Percentiles rank a stretch among this genome's conserved stretches.
Evolutionary conservation across 257 asterid genomes (phyloP).

Genomic region (Nicotiana otophora): DNA sequence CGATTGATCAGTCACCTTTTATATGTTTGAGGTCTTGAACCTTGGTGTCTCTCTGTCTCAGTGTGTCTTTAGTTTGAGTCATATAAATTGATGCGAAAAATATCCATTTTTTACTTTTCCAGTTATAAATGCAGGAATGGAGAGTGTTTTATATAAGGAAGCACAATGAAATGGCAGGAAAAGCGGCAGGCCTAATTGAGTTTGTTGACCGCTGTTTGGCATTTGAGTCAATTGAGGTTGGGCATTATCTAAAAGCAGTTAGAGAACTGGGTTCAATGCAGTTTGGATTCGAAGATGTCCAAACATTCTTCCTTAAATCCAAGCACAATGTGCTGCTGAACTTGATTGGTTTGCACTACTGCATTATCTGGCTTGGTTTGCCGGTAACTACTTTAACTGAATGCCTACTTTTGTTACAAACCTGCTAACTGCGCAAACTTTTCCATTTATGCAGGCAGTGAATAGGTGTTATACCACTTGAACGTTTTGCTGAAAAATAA

Average conservation of each 20-base stretch:
- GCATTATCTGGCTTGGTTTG: conserved; percentile 51
- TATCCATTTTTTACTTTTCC: not conserved
- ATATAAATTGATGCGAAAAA: not conserved
- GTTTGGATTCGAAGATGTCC: conserved; percentile 64
- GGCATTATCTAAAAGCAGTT: conserved; percentile 56
- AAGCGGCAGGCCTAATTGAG: conserved; percentile 31
- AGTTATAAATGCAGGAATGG: conserved; percentile 51
- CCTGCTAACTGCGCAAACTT: not conserved
- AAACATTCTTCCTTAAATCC: conserved; percentile 60
- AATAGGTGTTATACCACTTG: not conserved
- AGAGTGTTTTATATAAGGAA: conserved; percentile 47
- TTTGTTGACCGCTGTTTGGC: conserved; percentile 49
- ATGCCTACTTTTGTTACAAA: not conserved
- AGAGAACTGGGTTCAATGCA: conserved; percentile 42
- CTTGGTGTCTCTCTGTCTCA: no score
- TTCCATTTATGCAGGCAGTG: not conserved
- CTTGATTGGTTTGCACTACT: conserved; percentile 80
- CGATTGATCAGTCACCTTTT: not conserved
- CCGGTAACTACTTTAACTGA: conserved; percentile 35
- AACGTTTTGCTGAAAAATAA: not conserved
- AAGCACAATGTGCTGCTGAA: conserved; percentile 54
- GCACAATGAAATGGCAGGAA: conserved; percentile 61
- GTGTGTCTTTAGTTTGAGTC: not conserved
- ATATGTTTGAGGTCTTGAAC: not conserved
- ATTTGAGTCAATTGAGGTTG: conserved; percentile 71